Evolutionary conservation across 2,329 filamentous ascomycete species (phyloP), one percentile per base, ranked within the genome.

Genomic region (Paraphaeosphaeria sporulosa): DNA sequence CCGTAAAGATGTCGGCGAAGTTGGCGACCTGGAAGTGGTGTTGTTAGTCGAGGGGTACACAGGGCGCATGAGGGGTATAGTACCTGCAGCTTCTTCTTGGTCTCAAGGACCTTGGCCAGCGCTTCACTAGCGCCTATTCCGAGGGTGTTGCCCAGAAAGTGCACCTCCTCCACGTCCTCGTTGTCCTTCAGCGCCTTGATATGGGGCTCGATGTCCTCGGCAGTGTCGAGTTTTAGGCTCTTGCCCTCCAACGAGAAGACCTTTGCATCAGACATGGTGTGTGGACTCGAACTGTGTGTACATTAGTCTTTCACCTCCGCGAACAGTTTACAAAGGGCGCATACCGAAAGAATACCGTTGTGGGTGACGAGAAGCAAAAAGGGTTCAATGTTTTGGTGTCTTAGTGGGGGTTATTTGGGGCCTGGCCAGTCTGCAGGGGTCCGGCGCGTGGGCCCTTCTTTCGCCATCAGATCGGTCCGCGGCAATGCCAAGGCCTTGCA

Each of bases 1-100:
- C 92, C 60, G 95, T 99, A 83, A 98, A 99, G 83, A 99, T 97
- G 79, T 99, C 95, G 78, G 94, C 94, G 59, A 99, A 85, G 81
- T 97, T 96, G 74, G 92, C 94, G 73, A 89, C 83, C 88, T 76
- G 53, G 40, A 46, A 23, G 89, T 71, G 58, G 10, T 19, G 52
- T 57, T 71, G 55, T 64, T 27, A 38, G 54, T 42, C 19, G 38
- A 42, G 48, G 36, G 52, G 23, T 27, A 34, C 10, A 19, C 3
- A 19, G 46, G n/a, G 32, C 46, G 32, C 5, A 36, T 32, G 59
- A 43, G 47, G 40, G 57, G 50, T 61, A 92, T 64, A 66, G 50
- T 62, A 92, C 90, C 82, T 91, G 87, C 44, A 97, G 84, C 64
- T 84, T 90, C 81, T 92, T 92, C 82, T 98, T 96, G 58, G 90